Conservation (phyloP, 305 asterid species). For the Fraxinus albicans region DNA sequence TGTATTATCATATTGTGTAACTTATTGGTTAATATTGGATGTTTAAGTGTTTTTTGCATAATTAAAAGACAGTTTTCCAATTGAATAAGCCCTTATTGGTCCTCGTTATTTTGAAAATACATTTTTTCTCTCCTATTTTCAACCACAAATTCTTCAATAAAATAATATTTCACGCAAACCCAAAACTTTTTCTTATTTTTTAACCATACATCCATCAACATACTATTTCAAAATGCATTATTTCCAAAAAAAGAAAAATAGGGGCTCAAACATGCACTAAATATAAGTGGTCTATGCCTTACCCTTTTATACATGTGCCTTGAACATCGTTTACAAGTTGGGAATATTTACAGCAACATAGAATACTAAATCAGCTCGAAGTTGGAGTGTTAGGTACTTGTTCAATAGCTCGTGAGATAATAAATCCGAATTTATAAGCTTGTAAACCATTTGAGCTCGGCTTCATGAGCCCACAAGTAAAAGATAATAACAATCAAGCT, state of each 20-base stretch:
- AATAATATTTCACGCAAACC: no score
- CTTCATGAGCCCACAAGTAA: background rate
- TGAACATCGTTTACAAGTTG: background rate
- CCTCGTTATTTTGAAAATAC: no score
- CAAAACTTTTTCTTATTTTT: no score
- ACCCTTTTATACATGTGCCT: background rate
- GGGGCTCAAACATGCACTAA: no score
- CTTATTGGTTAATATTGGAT: background rate
- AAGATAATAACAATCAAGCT: background rate
- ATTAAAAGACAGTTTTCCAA: background rate
- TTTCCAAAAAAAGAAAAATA: no score
- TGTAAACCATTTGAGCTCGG: background rate
- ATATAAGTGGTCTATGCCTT: background rate
- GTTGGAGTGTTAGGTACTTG: background rate
- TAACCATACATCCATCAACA: no score
- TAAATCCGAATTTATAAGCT: background rate
- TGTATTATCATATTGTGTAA: background rate
- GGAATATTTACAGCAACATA: background rate
- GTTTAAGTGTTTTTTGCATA: background rate
- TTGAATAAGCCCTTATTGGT: background rate
- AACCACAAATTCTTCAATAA: no score
- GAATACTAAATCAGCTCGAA: background rate
- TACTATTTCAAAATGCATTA: no score
- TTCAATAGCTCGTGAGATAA: background rate
- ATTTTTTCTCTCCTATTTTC: no score